These are phyloP conservation scores for Capsella bursapastoris DNA, from an alignment of 345 rosid genomes.

Conservation along the genomic window DNA sequence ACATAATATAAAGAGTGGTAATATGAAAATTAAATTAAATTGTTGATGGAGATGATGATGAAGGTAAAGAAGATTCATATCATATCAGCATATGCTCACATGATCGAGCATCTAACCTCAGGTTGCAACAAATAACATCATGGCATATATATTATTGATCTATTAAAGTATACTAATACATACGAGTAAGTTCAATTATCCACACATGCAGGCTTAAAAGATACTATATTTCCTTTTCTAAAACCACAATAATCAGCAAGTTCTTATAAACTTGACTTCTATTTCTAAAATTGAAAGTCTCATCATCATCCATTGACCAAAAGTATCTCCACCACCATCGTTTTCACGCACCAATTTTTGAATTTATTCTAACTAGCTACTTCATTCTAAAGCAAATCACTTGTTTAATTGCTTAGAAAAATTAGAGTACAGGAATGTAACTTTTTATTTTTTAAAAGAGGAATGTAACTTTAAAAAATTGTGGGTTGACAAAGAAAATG, in stretches of 20 bases:
- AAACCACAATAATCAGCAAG: neutral
- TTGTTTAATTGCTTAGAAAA: neutral
- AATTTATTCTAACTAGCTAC: neutral
- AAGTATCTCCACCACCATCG: neutral
- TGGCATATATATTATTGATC: conserved; percentile 13
- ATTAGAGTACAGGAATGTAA: neutral
- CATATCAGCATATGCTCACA: conserved; percentile 33
- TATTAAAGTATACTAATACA: neutral
- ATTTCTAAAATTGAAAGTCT: neutral
- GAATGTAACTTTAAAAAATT: neutral
- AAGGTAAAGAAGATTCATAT: conserved; percentile 10
- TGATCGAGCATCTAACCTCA: conserved; percentile 34
- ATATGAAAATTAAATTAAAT: neutral
- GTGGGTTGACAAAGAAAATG: neutral
- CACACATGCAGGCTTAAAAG: conserved; percentile 20
- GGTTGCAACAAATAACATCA: conserved; percentile 34
- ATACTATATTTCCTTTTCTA: neutral
- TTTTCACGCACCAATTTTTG: neutral
- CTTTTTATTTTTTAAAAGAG: no score
- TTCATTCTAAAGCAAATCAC: neutral
- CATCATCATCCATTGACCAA: neutral
- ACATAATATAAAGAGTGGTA: neutral
- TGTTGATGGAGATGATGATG: conserved; percentile 19
- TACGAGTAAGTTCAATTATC: neutral
- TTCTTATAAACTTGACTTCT: neutral